These are phyloP conservation scores for Cucurbita ficifolia DNA, from an alignment of 306 rosid species.

Conservation along the genomic window DNA sequence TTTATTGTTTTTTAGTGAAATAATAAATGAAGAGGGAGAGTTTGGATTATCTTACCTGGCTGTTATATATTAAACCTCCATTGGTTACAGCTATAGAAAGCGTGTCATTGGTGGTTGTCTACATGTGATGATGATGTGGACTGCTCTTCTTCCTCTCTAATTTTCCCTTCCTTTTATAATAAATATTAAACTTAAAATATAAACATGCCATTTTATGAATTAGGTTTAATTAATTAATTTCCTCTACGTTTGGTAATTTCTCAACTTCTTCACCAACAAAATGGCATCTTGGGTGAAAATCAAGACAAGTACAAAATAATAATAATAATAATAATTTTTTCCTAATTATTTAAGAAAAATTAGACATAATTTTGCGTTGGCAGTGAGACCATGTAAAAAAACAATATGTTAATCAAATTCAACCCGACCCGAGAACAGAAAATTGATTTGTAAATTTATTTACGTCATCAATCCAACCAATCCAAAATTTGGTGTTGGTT, in stretches of 20 bases:
- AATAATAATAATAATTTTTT: too few relatives aligned
- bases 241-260: not conserved
- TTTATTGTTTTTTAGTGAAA: not conserved
- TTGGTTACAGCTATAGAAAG: constrained; percentile 1
- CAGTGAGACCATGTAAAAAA: too few relatives aligned
- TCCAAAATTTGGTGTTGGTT: too few relatives aligned
- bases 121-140: not conserved
- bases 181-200: not conserved
- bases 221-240: not conserved
- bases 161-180: not conserved
- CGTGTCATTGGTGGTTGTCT: not conserved
- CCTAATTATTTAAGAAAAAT: too few relatives aligned
- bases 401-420: too few relatives aligned
- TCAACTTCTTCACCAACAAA: not conserved
- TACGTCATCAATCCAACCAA: too few relatives aligned
- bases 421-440: too few relatives aligned
- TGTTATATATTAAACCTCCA: not conserved
- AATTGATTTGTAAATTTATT: too few relatives aligned
- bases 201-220: not conserved
- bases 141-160: not conserved
- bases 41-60: not conserved
- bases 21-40: not conserved
- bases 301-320: too few relatives aligned
- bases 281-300: not conserved
- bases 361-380: too few relatives aligned